Evolutionary conservation across 345 rosid species (phyloP), one percentile per base, ranked within the genome.

Genomic region (Diplotaxis tenuifolia): DNA sequence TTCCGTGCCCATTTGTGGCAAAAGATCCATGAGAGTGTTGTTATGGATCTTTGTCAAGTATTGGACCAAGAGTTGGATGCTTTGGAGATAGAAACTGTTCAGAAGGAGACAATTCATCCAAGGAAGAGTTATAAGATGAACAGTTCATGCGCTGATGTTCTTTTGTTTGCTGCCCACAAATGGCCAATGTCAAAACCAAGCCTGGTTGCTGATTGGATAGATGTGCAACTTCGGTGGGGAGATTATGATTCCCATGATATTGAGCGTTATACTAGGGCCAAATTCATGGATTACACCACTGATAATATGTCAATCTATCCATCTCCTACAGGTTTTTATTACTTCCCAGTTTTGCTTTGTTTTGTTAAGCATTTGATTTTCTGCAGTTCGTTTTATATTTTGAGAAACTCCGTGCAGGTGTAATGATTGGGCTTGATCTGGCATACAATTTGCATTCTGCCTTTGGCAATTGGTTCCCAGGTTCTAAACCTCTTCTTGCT

Each of bases 101-200:
- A 96, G 84, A 96, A 96, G 81, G 99, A 92, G 79, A 96, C 98
- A 8, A 96, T 92, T 65, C 99, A 96, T 82, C 99, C 99, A 8
- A 89, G 99, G 84, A 96, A 96, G 86, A 96, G 99, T 89, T 96
- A 92, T 82, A 92, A 96, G 83, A 96, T 96, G 99, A 96, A 96
- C 86, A 96, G 99, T 82, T 96, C 99, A 55, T 96, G 99, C 83
- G 99, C 99, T 18, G 99, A 96, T 77, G 50, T 96, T 78, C 99
- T 96, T 57, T 91, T 96, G n/a, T 92, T 92, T 83, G 98, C 98
- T 67, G 98, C 99, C 40, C 99, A 96, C 79, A 89, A 96, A 73
- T 96, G 99, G 99, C 96, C 94, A 12, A 96, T 96, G 99, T 96
- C 99, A 50, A 96, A 96, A 85, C 99, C 99, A 38, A 96, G 99